Base-by-base conservation (phyloP, 352 stramenopile genomes). In the Pseudoperonospora humuli region DNA sequence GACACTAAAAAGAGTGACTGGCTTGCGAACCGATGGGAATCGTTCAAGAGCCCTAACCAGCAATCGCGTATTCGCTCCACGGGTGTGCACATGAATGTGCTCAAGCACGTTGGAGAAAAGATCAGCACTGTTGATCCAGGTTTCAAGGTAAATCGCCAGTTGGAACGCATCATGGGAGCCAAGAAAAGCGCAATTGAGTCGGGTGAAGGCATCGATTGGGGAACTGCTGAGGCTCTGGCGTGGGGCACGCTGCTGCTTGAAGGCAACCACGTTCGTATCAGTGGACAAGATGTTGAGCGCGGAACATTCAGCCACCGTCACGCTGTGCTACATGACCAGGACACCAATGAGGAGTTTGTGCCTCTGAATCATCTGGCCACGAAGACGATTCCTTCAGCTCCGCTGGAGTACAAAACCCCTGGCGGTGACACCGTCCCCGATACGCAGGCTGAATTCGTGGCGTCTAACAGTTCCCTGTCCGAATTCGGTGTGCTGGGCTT, bases 401-500 rank as follows among this genome's bases (percentile, higher is more conserved):
- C 72, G 9, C 84, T 98, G 1, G 45, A 57, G 23, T 62, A 66
- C 45, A 61, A 58, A 41, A 61, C 52, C 9, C 41, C 45, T 21
- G 52, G 52, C 6, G 46, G 19, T 9, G 45, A 42, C 20, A 50
- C 43, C 6, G 36, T 62, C 7, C 52, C 57, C 3, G 78, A 96
- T 50, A 93, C 80, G 8, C 88, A 97, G 66, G 93, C 84, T 8
- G 75, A 95, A 52, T 92, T 98, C 24, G 95, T 84, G 26, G 87
- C 85, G 13, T 77, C 79, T 15, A 98, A 98, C 69, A 96, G 78
- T 42, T 96, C 94, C 43, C 60, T 98, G 18, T 97, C 82, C 5
- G 95, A 98, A 72, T 97, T 96, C 61, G 95, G 67, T 39, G 93
- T 98, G 20, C 65, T 98, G 29, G 70, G 93, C 24, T 98, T 98